Evolutionary conservation across 139 green algal genomes (phyloP).

Genomic region (Volvox reticuliferus): DNA sequence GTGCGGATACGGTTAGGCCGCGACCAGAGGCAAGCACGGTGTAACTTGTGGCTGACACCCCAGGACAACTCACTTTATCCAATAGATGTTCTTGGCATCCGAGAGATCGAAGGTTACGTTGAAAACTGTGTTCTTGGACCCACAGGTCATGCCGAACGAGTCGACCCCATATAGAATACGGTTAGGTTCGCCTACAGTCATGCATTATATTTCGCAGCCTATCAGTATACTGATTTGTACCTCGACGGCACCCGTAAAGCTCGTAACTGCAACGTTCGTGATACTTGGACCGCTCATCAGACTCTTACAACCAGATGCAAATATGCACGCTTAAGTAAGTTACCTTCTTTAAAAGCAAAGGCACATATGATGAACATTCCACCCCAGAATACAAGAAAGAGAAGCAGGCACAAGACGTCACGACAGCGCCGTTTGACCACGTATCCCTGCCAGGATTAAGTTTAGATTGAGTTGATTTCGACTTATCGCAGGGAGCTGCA

Average conservation of each 20-base stretch:
- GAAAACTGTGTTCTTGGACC: constrained; percentile 63
- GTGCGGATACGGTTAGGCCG: too few relatives aligned
- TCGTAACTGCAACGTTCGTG: too few relatives aligned
- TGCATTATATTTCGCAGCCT: neutral
- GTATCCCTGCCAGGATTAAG: constrained; percentile 54
- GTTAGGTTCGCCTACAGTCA: constrained; percentile 57
- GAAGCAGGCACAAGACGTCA: constrained; percentile 76
- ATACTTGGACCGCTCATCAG: too few relatives aligned
- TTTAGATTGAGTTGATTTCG: neutral
- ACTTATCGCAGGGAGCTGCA: too few relatives aligned
- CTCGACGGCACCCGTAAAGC: too few relatives aligned
- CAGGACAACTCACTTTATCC: constrained; percentile 63
- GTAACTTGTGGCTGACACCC: too few relatives aligned
- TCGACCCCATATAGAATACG: constrained; percentile 81
- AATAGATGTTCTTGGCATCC: constrained; percentile 77
- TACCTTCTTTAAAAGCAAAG: constrained; percentile 67
- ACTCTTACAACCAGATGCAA: neutral
- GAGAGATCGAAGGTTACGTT: constrained; percentile 64
- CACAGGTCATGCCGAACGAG: constrained; percentile 79
- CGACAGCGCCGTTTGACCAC: constrained; percentile 64
- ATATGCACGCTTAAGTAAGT: neutral
- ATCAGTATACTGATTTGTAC: neutral
- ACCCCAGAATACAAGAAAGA: constrained; percentile 78
- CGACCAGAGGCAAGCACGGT: too few relatives aligned
- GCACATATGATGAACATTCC: constrained; percentile 82